These are phyloP conservation scores for Leucogyrophana mollusca DNA, from an alignment of 768 basidiomycete genomes.

Conservation along the genomic window DNA sequence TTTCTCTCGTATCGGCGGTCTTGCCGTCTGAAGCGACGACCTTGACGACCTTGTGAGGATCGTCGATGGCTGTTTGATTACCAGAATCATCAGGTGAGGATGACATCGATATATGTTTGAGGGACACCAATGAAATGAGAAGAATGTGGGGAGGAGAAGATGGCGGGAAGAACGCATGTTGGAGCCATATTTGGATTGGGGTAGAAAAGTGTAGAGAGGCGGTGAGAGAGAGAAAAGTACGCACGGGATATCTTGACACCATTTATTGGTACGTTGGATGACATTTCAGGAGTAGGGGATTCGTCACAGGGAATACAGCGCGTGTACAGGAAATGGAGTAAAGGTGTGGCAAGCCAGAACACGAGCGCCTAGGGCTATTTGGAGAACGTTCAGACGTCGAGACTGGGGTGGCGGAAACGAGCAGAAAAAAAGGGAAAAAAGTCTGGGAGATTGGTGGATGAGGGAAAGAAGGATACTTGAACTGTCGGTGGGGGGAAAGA, in stretches of 20 bases:
- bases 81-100: conserved; percentile 21
- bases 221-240: conserved; percentile 33
- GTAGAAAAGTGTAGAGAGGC: conserved; percentile 6
- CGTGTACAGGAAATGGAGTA: conserved; percentile 5
- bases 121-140: conserved; percentile 9
- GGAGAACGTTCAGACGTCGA: neutral
- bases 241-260: conserved; percentile 84
- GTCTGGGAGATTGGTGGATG: conserved; percentile 4
- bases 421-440: conserved; percentile 3
- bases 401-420: conserved; percentile 3
- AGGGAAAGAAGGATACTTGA: conserved; percentile 12
- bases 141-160: conserved; percentile 36
- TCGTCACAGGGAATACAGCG: conserved; percentile 1
- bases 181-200: neutral
- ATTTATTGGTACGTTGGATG: conserved; percentile 80
- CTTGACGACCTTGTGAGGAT: conserved; percentile 94
- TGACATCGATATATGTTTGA: conserved; percentile 20
- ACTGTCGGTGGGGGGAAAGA: conserved; percentile 11
- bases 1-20: conserved; percentile 80
- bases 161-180: conserved; percentile 20
- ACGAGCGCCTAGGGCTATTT: conserved; percentile 12
- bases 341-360: conserved; percentile 9
- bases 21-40: conserved; percentile 96
- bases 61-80: conserved; percentile 71
- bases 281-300: conserved; percentile 43